These are phyloP conservation scores for Adansonia digitata DNA, from an alignment of 345 rosid species.

Conservation along the genomic window DNA sequence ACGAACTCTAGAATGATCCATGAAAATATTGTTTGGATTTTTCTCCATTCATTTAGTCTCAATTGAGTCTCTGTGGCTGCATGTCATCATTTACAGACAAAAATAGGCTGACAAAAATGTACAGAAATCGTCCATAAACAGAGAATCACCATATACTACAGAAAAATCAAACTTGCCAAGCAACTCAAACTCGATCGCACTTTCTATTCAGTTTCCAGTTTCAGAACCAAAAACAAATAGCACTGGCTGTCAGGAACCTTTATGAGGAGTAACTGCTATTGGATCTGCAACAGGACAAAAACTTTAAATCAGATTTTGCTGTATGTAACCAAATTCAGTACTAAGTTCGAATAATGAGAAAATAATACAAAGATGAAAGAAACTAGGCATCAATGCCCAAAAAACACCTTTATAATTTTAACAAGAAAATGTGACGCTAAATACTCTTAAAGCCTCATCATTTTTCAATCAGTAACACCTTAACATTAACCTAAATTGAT, in stretches of 20 bases:
- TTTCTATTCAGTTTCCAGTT: constrained; percentile 6
- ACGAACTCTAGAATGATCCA: constrained; percentile 44
- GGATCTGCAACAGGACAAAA: not conserved
- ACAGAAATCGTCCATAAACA: constrained; percentile 3
- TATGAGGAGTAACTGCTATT: not conserved
- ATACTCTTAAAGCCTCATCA: not conserved
- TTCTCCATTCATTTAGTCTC: constrained; percentile 8
- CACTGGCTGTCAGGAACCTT: not conserved
- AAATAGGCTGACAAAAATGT: not conserved
- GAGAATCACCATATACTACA: not conserved
- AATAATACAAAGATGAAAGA: not conserved
- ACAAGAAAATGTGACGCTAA: not conserved
- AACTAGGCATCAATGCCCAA: not conserved
- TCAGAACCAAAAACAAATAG: not conserved
- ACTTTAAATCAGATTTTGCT: not conserved
- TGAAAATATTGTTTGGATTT: constrained; percentile 8
- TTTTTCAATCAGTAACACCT: not conserved
- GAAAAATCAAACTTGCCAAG: not conserved
- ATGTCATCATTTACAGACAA: not conserved
- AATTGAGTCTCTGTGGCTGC: constrained; percentile 1
- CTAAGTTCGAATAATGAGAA: not conserved
- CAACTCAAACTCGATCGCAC: not conserved
- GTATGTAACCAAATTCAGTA: not conserved
- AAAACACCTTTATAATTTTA: not conserved
- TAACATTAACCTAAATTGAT: not conserved